Percentiles rank a stretch among this genome's conserved stretches.
Evolutionary conservation across 1,284 basidiomycete species (phyloP).

Genomic region (Pseudozyma sp.): DNA sequence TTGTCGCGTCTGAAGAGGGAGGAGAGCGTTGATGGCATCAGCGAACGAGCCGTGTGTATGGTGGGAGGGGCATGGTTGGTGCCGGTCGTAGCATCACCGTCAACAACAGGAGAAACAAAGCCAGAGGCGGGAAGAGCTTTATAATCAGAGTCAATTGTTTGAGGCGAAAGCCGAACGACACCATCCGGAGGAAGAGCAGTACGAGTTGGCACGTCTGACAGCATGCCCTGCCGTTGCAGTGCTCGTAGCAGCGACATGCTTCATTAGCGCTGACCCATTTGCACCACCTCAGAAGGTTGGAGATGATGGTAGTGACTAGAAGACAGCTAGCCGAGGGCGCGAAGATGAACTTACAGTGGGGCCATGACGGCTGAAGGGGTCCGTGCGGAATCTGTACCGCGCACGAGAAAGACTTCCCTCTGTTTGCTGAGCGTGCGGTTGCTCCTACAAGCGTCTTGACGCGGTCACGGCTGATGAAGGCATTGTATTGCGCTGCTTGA

Average conservation of each 20-base stretch:
- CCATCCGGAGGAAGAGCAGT: slow-evolving; percentile 5
- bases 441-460: background rate
- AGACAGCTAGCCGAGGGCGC: too few relatives aligned
- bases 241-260: slow-evolving; percentile 38
- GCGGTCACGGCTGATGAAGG: background rate
- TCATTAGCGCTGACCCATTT: background rate
- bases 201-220: slow-evolving; percentile 25
- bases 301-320: background rate
- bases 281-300: background rate
- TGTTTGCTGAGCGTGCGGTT: too few relatives aligned
- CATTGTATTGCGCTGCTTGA: background rate
- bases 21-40: slow-evolving; percentile 8
- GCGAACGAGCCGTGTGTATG: background rate
- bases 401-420: background rate
- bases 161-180: slow-evolving; percentile 7
- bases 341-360: slow-evolving; percentile 32
- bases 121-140: background rate
- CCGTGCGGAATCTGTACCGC: slow-evolving; percentile 15
- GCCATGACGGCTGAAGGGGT: slow-evolving; percentile 24
- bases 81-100: background rate
- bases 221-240: slow-evolving; percentile 32
- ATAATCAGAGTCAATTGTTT: slow-evolving; percentile 11
- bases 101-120: background rate
- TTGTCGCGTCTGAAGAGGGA: slow-evolving; percentile 48
- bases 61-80: background rate